Evolutionary conservation across 2,329 filamentous ascomycete species (phyloP).

Genomic region (Colletotrichum noveboracense): DNA sequence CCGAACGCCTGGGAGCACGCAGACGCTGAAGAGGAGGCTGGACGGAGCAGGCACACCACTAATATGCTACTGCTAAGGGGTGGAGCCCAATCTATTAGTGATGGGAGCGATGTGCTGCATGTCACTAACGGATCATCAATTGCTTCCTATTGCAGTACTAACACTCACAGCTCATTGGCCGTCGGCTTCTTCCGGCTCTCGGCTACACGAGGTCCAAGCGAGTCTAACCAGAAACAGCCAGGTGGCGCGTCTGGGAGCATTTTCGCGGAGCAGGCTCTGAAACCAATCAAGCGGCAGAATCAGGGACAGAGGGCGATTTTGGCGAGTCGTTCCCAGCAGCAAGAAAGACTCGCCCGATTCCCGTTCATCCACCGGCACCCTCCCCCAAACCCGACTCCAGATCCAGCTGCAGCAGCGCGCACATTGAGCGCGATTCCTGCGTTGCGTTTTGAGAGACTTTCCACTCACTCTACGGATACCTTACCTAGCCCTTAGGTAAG

Average conservation of each 20-base stretch:
- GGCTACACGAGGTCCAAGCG: background rate
- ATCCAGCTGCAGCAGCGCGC: conserved; percentile 5
- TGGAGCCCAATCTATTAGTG: background rate
- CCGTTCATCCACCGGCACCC: background rate
- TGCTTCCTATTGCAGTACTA: background rate
- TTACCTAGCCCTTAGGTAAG: conserved; percentile 8
- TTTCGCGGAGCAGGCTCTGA: background rate
- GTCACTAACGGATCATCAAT: background rate
- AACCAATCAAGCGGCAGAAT: conserved; percentile 12
- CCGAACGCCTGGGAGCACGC: background rate
- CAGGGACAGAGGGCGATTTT: background rate
- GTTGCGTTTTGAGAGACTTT: background rate
- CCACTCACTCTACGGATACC: background rate
- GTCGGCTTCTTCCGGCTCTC: background rate
- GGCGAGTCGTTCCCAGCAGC: background rate
- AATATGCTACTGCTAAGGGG: background rate
- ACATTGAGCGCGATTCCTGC: background rate
- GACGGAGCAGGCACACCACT: background rate
- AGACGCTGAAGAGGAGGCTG: background rate
- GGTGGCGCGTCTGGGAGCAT: background rate
- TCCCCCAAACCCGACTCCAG: background rate
- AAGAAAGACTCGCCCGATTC: background rate
- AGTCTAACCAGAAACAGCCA: conserved; percentile 1
- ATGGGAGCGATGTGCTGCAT: background rate
- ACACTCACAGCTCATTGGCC: background rate